A percentile compares a stretch with the other conserved stretches of the same genome.
These are phyloP conservation scores for Inga oerstediana DNA, from an alignment of 306 rosid genomes.

Conservation along the genomic window DNA sequence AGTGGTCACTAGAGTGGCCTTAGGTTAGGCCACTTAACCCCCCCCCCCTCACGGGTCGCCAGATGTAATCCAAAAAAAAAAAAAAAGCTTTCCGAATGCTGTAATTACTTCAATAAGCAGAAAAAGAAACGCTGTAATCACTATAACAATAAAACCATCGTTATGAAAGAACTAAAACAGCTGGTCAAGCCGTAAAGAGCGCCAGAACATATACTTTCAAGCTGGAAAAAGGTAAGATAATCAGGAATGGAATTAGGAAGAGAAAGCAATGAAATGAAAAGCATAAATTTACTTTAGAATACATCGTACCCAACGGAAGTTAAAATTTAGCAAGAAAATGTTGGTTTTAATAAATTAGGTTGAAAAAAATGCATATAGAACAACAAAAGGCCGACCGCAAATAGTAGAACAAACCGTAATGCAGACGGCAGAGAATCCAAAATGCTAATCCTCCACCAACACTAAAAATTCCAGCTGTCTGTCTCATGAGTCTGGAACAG, in stretches of 20 bases:
- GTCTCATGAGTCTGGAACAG: conserved; percentile 84
- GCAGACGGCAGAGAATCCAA: conserved; percentile 90
- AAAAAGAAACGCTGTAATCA: conserved; percentile 9
- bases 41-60: no score
- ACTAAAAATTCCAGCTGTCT: conserved; percentile 76
- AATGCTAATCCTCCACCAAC: conserved; percentile 89
- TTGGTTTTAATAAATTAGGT: neutral
- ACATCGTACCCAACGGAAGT: neutral
- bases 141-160: neutral
- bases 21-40: no score
- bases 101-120: neutral
- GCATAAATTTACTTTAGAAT: neutral
- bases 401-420: conserved; percentile 64
- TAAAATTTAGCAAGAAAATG: conserved; percentile 2
- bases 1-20: no score
- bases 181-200: neutral
- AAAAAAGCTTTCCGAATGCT: neutral
- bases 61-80: no score
- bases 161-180: neutral
- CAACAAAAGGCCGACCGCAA: neutral
- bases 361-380: neutral
- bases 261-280: conserved; percentile 21
- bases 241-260: neutral
- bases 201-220: neutral
- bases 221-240: neutral